Percentiles rank a stretch among this genome's conserved stretches.
phyloP scores from a whole-genome alignment of 345 rosid genomes.

The Microcos paniculata region DNA sequence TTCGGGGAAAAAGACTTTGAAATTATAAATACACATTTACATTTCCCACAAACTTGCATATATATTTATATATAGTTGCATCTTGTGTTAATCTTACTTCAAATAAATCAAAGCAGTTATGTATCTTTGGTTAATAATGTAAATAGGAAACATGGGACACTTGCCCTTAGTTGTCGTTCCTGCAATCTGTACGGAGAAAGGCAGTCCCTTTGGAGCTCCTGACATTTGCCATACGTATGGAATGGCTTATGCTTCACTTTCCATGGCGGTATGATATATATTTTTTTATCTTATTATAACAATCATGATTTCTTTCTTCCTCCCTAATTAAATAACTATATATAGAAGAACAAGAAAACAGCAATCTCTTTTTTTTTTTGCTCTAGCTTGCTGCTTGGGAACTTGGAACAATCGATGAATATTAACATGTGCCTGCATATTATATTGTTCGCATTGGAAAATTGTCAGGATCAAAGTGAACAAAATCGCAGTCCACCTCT shows the following conservation, averaged over 20 bases:
- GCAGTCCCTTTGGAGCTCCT: slow-evolving; percentile 67
- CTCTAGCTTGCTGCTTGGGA: no score
- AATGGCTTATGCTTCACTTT: slow-evolving; percentile 60
- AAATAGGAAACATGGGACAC: slow-evolving; percentile 67
- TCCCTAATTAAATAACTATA: background rate
- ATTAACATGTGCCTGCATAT: no score
- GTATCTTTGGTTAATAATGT: background rate
- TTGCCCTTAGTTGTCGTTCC: slow-evolving; percentile 68
- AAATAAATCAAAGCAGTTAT: background rate
- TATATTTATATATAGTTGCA: no score
- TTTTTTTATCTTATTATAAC: background rate
- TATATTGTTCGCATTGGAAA: no score
- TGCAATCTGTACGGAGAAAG: slow-evolving; percentile 66
- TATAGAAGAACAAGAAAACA: background rate
- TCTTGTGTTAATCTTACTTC: background rate
- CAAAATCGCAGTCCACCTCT: no score
- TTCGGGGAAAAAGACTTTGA: background rate
- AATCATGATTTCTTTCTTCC: no score
- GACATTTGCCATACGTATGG: slow-evolving; percentile 47
- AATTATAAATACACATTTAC: background rate
- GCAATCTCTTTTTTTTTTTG: background rate
- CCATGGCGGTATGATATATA: slow-evolving; percentile 73
- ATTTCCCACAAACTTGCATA: background rate
- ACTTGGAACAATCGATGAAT: no score
- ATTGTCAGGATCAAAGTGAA: no score